Percentiles rank a stretch among this genome's conserved stretches.
These are phyloP conservation scores for Lineolata rhizophorae DNA, from an alignment of 495 filamentous ascomycete species.

Conservation along the genomic window DNA sequence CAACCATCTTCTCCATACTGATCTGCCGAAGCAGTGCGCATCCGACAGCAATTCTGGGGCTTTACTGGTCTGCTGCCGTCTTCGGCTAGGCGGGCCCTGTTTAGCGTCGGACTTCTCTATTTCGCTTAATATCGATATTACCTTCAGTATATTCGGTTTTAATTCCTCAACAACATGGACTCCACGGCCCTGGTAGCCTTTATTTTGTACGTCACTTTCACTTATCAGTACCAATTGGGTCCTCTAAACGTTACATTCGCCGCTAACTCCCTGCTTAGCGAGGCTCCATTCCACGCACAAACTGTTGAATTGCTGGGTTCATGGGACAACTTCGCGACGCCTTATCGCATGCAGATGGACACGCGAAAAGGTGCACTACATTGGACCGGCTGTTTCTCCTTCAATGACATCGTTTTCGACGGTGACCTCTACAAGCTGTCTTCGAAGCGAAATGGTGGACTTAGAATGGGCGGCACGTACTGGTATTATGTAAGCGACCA, in stretches of 20 bases:
- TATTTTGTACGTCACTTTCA: slow-evolving; percentile 15
- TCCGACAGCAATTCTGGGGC: too few species aligned
- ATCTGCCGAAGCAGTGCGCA: too few species aligned
- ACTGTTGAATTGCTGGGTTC: slow-evolving; percentile 70
- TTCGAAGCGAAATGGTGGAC: slow-evolving; percentile 45
- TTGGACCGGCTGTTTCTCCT: slow-evolving; percentile 71
- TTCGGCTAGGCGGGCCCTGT: too few species aligned
- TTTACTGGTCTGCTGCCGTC: too few species aligned
- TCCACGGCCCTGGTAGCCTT: slow-evolving; percentile 19
- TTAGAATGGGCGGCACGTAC: slow-evolving; percentile 84
- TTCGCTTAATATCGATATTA: too few species aligned
- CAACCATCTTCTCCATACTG: too few species aligned
- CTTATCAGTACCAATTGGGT: neutral
- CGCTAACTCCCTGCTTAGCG: neutral
- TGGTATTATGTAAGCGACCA: slow-evolving; percentile 65
- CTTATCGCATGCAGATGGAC: slow-evolving; percentile 64
- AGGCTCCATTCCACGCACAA: too few species aligned
- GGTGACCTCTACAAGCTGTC: slow-evolving; percentile 31
- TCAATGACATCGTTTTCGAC: slow-evolving; percentile 67
- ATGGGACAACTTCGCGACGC: slow-evolving; percentile 73
- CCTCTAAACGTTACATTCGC: too few species aligned
- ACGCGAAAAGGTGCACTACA: slow-evolving; percentile 40
- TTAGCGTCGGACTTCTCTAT: too few species aligned
- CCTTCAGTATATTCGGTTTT: too few species aligned
- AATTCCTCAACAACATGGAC: slow-evolving; percentile 15